phyloP scores from a whole-genome alignment of 2,329 filamentous ascomycete species.

The Byssothecium circinans region DNA sequence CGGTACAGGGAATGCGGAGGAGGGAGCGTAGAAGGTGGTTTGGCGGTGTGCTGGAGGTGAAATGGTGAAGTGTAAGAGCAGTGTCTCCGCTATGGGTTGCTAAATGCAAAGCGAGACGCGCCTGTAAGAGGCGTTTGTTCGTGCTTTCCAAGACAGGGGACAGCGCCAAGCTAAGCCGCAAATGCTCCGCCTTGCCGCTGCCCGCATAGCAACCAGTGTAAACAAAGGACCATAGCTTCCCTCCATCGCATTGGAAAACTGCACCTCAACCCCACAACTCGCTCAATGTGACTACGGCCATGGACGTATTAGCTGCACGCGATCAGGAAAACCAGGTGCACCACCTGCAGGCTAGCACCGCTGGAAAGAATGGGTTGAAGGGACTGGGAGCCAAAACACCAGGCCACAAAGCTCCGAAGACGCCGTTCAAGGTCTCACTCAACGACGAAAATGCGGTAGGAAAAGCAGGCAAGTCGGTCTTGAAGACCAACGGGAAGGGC shows the following conservation, averaged over 20 bases:
- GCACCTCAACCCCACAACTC: slow-evolving; percentile 14
- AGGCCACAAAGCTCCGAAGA: slow-evolving; percentile 74
- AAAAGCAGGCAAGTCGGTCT: slow-evolving; percentile 61
- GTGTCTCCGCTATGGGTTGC: slow-evolving; percentile 23
- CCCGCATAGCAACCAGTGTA: slow-evolving; percentile 32
- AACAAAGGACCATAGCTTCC: slow-evolving; percentile 23
- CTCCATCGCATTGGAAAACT: too few species aligned
- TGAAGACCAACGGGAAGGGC: slow-evolving; percentile 60
- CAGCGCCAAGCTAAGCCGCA: not conserved
- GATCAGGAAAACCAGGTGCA: slow-evolving; percentile 89
- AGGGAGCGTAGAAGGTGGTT: not conserved
- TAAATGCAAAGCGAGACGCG: slow-evolving; percentile 22
- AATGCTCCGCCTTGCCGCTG: not conserved
- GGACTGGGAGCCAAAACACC: slow-evolving; percentile 75
- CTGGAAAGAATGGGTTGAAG: slow-evolving; percentile 67
- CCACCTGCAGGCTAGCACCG: slow-evolving; percentile 69
- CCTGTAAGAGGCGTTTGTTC: not conserved
- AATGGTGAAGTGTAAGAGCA: slow-evolving; percentile 1
- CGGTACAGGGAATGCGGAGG: slow-evolving; percentile 7
- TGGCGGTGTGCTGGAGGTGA: not conserved
- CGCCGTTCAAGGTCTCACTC: slow-evolving; percentile 73
- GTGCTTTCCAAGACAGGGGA: slow-evolving; percentile 6
- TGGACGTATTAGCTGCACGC: slow-evolving; percentile 72
- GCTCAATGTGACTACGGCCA: slow-evolving; percentile 29
- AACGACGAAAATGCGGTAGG: slow-evolving; percentile 84